phyloP scores from a whole-genome alignment of 192 early-diverging fungal genomes.

The Coemansia sp. region DNA sequence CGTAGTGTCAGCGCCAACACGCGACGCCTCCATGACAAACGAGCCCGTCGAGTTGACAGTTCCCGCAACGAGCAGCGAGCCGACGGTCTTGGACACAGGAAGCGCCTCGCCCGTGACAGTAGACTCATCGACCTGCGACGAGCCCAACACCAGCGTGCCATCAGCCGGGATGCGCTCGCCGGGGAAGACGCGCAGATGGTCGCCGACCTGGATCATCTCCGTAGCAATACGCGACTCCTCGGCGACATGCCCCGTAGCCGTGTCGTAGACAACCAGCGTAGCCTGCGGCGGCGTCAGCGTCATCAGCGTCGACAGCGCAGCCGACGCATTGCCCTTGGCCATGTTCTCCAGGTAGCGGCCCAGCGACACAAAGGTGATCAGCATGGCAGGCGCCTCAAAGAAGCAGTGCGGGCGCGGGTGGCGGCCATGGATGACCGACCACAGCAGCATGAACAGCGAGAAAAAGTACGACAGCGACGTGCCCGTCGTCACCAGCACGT shows the following conservation, averaged over 20 bases:
- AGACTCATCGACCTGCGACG: conserved; percentile 90
- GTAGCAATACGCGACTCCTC: conserved; percentile 77
- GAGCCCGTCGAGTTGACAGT: conserved; percentile 92
- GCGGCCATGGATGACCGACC: conserved; percentile 60
- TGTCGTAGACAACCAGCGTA: conserved; percentile 59
- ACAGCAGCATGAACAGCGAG: conserved; percentile 75
- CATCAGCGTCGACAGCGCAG: conserved; percentile 87
- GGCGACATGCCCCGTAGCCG: conserved; percentile 11
- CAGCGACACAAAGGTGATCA: conserved; percentile 92
- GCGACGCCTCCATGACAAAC: conserved; percentile 79
- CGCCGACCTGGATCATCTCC: conserved; percentile 84
- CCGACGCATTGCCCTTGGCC: conserved; percentile 92
- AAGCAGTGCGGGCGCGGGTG: conserved; percentile 76
- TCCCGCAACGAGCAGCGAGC: conserved; percentile 83
- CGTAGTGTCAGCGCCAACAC: conserved; percentile 90
- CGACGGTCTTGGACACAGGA: conserved; percentile 70
- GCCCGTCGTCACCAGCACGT: conserved; percentile 86
- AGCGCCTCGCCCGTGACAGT: conserved; percentile 93
- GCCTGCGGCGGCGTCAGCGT: conserved; percentile 81
- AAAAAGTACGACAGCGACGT: conserved; percentile 87
- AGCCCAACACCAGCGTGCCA: conserved; percentile 74
- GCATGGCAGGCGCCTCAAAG: conserved; percentile 91
- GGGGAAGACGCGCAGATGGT: conserved; percentile 86
- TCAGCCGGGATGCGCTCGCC: conserved; percentile 94
- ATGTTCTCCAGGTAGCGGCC: conserved; percentile 93